Percentiles rank a stretch among this genome's conserved stretches.
Conservation (phyloP, 2,329 filamentous ascomycete genomes). For the Colletotrichum sp. region DNA sequence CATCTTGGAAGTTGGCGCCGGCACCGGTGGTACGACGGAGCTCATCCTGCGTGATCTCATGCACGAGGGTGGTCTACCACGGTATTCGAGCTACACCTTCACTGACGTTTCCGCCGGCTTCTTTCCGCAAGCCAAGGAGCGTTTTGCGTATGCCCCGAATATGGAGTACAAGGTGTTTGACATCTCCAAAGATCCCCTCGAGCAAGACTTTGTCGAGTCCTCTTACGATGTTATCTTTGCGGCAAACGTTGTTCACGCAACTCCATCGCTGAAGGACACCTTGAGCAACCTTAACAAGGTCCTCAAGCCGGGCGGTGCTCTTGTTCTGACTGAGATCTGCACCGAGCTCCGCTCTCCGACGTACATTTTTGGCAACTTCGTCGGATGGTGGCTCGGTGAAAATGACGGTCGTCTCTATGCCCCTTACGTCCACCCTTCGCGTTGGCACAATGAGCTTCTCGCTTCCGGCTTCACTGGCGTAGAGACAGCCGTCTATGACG, state of each 20-base stretch:
- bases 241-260: constrained; percentile 33
- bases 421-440: constrained; percentile 25
- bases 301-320: constrained; percentile 33
- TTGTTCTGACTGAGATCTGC: constrained; percentile 19
- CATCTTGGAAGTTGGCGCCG: constrained; percentile 21
- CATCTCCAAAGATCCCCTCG: constrained; percentile 27
- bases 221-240: constrained; percentile 33
- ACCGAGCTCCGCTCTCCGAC: constrained; percentile 25
- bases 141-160: constrained; percentile 22
- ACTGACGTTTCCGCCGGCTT: constrained; percentile 34
- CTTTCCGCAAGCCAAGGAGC: constrained; percentile 29
- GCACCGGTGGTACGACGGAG: neutral
- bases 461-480: constrained; percentile 27
- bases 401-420: constrained; percentile 27
- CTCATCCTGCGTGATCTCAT: neutral
- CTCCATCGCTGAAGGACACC: constrained; percentile 23
- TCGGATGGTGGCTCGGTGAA: constrained; percentile 39
- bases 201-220: constrained; percentile 28
- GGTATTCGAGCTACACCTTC: constrained; percentile 27
- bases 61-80: neutral
- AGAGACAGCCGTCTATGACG: neutral
- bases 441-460: constrained; percentile 31
- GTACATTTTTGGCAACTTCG: constrained; percentile 30
- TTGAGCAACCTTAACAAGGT: constrained; percentile 27
- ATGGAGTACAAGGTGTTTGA: constrained; percentile 32